Evolutionary conservation across 305 asterid genomes (phyloP).

Genomic region (Solanum hybrid): DNA sequence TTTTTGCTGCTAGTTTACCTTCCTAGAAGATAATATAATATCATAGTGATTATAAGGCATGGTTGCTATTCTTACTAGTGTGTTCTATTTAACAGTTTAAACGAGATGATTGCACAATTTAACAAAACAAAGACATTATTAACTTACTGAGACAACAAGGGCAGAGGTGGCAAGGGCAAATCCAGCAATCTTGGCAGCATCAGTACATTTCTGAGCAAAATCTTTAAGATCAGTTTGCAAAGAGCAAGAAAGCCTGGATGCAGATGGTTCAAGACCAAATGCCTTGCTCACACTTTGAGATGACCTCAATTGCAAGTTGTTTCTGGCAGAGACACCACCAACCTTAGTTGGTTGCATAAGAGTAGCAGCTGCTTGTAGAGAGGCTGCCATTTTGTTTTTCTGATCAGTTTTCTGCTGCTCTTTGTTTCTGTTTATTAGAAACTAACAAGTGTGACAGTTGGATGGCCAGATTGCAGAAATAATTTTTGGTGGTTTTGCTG

Average conservation of each 20-base stretch:
- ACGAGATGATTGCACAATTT: neutral
- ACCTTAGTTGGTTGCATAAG: constrained; percentile 69
- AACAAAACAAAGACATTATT: neutral
- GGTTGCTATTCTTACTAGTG: neutral
- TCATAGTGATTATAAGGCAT: neutral
- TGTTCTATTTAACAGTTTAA: neutral
- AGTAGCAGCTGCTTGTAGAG: constrained; percentile 84
- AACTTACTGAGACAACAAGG: constrained; percentile 62
- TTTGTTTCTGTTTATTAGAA: constrained; percentile 15
- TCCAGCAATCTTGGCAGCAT: constrained; percentile 93
- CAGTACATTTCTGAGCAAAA: constrained; percentile 67
- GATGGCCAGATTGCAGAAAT: constrained; percentile 1
- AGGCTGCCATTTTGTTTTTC: constrained; percentile 51
- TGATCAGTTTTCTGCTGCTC: neutral
- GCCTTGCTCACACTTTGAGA: constrained; percentile 42
- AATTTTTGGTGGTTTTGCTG: constrained; percentile 33
- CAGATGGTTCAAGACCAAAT: constrained; percentile 46
- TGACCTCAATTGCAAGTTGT: constrained; percentile 45
- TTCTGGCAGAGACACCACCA: constrained; percentile 36
- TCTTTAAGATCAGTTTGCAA: constrained; percentile 72
- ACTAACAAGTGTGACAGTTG: constrained; percentile 5
- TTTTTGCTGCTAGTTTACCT: neutral
- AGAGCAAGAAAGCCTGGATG: constrained; percentile 60
- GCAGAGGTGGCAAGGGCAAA: constrained; percentile 98
- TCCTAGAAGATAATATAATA: neutral